phyloP scores from a whole-genome alignment of 805 yeast species.

The Lipomyces sp. region DNA sequence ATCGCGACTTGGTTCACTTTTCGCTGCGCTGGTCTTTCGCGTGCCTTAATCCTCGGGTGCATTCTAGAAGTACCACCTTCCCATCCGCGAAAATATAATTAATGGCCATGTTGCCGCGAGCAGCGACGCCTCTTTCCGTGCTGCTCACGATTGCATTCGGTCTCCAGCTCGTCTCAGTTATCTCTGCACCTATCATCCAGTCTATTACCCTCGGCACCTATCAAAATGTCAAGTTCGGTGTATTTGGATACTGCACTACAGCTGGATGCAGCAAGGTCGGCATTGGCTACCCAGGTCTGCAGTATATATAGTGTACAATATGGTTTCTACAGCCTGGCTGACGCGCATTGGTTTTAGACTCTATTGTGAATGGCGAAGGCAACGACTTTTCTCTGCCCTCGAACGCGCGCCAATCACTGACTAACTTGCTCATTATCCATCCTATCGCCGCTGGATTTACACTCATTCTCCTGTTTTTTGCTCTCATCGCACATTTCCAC shows the following conservation, averaged over 20 bases:
- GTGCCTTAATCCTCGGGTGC: too few relatives aligned
- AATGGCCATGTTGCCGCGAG: constrained; percentile 30
- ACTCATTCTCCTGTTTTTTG: constrained; percentile 51
- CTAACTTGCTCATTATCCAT: constrained; percentile 68
- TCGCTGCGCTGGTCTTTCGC: too few relatives aligned
- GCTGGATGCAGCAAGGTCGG: constrained; percentile 49
- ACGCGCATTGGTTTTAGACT: constrained; percentile 14
- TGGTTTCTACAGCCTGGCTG: constrained; percentile 5
- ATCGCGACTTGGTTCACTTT: too few relatives aligned
- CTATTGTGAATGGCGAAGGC: constrained; percentile 44
- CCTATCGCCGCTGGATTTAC: constrained; percentile 66
- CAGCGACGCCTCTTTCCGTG: constrained; percentile 39
- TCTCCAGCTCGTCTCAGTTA: constrained; percentile 62
- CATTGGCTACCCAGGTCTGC: constrained; percentile 51
- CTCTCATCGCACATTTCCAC: constrained; percentile 50
- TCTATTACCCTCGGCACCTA: constrained; percentile 56
- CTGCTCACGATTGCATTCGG: constrained; percentile 57
- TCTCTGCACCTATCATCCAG: constrained; percentile 64
- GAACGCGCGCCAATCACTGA: constrained; percentile 60
- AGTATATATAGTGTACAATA: not conserved
- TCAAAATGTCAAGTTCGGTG: constrained; percentile 62
- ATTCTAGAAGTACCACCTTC: not conserved
- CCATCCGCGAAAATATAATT: not conserved
- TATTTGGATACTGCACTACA: constrained; percentile 66
- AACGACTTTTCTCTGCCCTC: constrained; percentile 60